Evolutionary conservation across 371 early-diverging fungal genomes (phyloP), one percentile per base, ranked within the genome.

Genomic region (Choanephora cucurbitarum): DNA sequence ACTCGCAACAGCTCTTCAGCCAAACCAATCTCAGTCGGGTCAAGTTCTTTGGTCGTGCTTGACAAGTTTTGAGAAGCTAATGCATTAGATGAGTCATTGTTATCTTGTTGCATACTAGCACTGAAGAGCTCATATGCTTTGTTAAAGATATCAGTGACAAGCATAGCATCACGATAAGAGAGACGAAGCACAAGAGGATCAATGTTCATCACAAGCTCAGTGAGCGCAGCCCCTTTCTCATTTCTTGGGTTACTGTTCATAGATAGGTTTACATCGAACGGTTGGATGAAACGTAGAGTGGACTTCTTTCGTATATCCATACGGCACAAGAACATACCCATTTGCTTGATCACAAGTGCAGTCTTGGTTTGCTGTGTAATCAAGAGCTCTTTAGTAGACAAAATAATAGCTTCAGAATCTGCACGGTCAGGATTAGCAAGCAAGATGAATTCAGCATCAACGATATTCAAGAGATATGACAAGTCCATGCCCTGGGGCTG

Each of bases 301-400:
- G 95, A 93, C 23, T 89, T 88, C 10, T 85, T 81, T 2, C 92
- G 73, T 55, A 80, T 80, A 62, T 93, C 90, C 90, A 97, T 94
- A 22, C 85, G 85, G 78, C 97, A 97, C 44, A 98, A 73, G 44
- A 89, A 90, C 87, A 97, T 92, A 24, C 95, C 93, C 57, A 95
- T 77, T 45, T 92, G 89, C 22, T 92, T 85, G 28, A 93, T 79
- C 4, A 84, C 85, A 6, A 93, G 55, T 1, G 88, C 85, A 49
- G 86, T 80, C 31, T 89, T 82, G 17, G 84, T 73, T 59, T 95
- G 92, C 57, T 88, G 90, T 5, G 90, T 81, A 18, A 94, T 66
- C 45, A 91, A 79, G 0, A 97, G 70, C 58, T 92, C 89, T 24
- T 91, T 79, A 1, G 92, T 84, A 0, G 87, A 84, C 6, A 98